A percentile compares a stretch with the other conserved stretches of the same genome.
Conservation (phyloP, 805 yeast genomes). For the Helenozyma baotianmanensis region DNA sequence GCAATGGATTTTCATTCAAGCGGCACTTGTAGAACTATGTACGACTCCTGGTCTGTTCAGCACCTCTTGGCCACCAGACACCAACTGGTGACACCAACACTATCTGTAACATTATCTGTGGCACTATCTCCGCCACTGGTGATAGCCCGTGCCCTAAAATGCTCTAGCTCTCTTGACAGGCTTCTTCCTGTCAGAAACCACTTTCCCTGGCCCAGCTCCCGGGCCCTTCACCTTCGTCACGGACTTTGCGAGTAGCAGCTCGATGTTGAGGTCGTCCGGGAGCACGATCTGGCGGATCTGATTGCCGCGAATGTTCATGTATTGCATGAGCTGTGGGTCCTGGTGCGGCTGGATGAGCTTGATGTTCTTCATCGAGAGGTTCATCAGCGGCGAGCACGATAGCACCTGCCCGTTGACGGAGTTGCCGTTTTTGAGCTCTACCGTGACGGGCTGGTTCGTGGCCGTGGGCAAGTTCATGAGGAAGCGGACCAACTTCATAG, state of each 20-base stretch:
- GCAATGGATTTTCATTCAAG: no score
- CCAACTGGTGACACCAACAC: no score
- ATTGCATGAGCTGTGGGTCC: constrained; percentile 67
- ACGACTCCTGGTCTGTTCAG: no score
- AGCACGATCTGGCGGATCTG: constrained; percentile 77
- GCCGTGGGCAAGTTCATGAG: constrained; percentile 66
- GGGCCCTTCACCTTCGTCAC: constrained; percentile 38
- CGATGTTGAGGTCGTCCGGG: constrained; percentile 82
- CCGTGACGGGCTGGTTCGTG: constrained; percentile 79
- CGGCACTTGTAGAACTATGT: no score
- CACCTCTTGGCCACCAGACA: no score
- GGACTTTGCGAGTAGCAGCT: constrained; percentile 53
- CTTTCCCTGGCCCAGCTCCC: constrained; percentile 38
- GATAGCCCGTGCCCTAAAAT: no score
- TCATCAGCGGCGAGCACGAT: constrained; percentile 88
- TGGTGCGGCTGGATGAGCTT: constrained; percentile 70
- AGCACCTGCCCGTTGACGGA: constrained; percentile 78
- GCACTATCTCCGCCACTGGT: no score
- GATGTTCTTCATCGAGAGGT: constrained; percentile 74
- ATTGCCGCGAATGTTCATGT: constrained; percentile 82
- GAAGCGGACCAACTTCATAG: constrained; percentile 70
- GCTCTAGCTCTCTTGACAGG: constrained; percentile 15
- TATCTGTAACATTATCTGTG: no score
- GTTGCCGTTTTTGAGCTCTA: constrained; percentile 89
- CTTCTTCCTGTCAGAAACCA: constrained; percentile 13